Percentiles rank a stretch among this genome's conserved stretches.
Evolutionary conservation across 1,284 basidiomycete species (phyloP).

Genomic region (Puccinia novopanici): DNA sequence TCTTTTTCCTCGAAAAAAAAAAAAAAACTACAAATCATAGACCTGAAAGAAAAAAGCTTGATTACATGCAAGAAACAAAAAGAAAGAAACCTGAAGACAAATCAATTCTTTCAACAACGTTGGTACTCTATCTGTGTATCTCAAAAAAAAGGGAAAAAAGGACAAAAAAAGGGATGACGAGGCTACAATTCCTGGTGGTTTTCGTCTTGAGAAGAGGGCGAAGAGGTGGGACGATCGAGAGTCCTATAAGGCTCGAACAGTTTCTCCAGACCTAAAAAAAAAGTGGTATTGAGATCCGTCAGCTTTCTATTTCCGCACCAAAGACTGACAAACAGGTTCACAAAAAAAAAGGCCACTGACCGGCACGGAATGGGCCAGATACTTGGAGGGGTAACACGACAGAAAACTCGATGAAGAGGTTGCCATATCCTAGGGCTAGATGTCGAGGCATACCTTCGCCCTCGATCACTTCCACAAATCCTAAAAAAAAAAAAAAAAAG

Average conservation of each 20-base stretch:
- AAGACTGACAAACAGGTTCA: background rate
- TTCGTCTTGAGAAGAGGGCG: background rate
- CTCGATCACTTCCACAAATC: slow-evolving; percentile 78
- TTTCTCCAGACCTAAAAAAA: slow-evolving; percentile 3
- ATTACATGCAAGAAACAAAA: slow-evolving; percentile 19
- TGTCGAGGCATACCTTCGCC: slow-evolving; percentile 69
- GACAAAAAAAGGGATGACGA: background rate
- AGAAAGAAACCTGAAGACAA: background rate
- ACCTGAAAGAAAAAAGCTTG: background rate
- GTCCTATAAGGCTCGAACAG: slow-evolving; percentile 9
- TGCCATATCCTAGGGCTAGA: slow-evolving; percentile 65
- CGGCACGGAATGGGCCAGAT: slow-evolving; percentile 27
- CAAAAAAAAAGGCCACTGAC: slow-evolving; percentile 19
- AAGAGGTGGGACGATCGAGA: background rate
- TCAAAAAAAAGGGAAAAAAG: no score
- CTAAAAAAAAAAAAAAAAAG: slow-evolving; percentile 59
- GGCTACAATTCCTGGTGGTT: slow-evolving; percentile 28
- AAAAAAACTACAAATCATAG: background rate
- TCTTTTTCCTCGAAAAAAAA: no score
- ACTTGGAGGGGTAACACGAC: slow-evolving; percentile 72
- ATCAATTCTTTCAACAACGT: no score
- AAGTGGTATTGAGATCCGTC: background rate
- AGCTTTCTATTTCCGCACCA: background rate
- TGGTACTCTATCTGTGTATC: no score
- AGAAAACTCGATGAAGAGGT: slow-evolving; percentile 85